A percentile compares a stretch with the other conserved stretches of the same genome.
Conservation (phyloP, 352 stramenopile genomes). For the Pilasporangium apinafurcum region DNA sequence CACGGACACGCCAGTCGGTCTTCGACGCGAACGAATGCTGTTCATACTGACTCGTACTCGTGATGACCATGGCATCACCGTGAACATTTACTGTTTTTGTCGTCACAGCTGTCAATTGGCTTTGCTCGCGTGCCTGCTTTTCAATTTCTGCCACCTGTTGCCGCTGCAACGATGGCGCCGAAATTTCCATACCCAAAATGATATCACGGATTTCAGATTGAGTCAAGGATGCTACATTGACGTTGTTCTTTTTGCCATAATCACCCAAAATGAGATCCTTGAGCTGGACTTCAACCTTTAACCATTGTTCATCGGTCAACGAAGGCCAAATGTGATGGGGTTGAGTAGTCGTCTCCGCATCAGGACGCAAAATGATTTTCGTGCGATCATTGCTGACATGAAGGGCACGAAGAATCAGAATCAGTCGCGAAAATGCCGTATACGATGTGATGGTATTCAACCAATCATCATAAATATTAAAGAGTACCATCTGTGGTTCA, state of each 20-base stretch:
- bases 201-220: conserved; percentile 99
- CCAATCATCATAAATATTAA: conserved; percentile 99
- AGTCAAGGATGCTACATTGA: conserved; percentile 99
- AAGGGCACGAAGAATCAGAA: conserved; percentile 98
- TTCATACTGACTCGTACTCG: conserved; percentile 99
- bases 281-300: conserved; percentile 98
- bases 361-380: conserved; percentile 96
- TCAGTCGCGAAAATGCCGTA: conserved; percentile 99
- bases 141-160: conserved; percentile 99
- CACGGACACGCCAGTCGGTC: conserved; percentile 98
- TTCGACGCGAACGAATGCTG: conserved; percentile 99
- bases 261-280: conserved; percentile 99
- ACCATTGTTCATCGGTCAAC: conserved; percentile 99
- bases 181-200: conserved; percentile 99
- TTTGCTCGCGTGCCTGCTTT: conserved; percentile 97
- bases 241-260: conserved; percentile 99
- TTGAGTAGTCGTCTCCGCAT: conserved; percentile 98
- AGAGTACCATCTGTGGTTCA: conserved; percentile 99
- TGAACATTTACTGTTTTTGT: conserved; percentile 99
- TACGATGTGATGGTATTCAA: conserved; percentile 99
- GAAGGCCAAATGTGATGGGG: conserved; percentile 99
- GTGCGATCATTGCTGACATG: conserved; percentile 96
- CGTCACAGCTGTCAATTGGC: conserved; percentile 97
- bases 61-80: conserved; percentile 99
- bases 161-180: conserved; percentile 96